A percentile compares a stretch with the other conserved stretches of the same genome.
Conservation (phyloP, 495 filamentous ascomycete genomes). For the Extremus antarcticus region DNA sequence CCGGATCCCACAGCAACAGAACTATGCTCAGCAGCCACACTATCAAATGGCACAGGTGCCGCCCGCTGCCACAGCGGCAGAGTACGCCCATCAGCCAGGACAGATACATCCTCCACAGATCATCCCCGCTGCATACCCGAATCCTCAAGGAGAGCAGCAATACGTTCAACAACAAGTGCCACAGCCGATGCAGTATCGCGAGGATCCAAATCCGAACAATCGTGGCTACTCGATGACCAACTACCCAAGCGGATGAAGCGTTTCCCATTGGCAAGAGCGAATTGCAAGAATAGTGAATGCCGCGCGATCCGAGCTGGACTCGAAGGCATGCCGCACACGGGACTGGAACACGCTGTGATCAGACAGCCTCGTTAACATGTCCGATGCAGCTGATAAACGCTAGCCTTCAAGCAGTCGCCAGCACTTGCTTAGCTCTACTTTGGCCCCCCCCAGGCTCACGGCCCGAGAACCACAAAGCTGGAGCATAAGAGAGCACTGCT, state of each 20-base stretch:
- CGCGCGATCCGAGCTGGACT: background rate
- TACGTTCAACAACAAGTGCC: constrained; percentile 1
- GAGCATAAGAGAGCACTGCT: background rate
- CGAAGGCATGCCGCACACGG: background rate
- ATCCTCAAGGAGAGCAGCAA: background rate
- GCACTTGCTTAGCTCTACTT: no score
- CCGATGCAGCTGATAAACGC: no score
- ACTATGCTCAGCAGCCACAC: background rate
- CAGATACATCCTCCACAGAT: background rate
- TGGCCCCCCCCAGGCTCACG: background rate
- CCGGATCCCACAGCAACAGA: background rate
- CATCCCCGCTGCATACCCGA: background rate
- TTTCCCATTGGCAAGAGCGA: no score
- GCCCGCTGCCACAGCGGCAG: background rate
- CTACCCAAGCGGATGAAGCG: constrained; percentile 1
- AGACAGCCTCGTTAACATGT: background rate
- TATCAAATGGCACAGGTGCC: constrained; percentile 2
- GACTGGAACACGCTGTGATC: no score
- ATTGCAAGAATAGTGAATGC: background rate
- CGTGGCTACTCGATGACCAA: background rate
- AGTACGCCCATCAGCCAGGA: background rate
- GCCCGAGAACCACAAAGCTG: background rate
- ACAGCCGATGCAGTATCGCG: background rate
- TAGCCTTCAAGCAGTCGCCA: no score
- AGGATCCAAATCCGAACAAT: background rate